These are phyloP conservation scores for Ensete glaucum DNA, from an alignment of 176 grass and related monocot species.

Conservation along the genomic window DNA sequence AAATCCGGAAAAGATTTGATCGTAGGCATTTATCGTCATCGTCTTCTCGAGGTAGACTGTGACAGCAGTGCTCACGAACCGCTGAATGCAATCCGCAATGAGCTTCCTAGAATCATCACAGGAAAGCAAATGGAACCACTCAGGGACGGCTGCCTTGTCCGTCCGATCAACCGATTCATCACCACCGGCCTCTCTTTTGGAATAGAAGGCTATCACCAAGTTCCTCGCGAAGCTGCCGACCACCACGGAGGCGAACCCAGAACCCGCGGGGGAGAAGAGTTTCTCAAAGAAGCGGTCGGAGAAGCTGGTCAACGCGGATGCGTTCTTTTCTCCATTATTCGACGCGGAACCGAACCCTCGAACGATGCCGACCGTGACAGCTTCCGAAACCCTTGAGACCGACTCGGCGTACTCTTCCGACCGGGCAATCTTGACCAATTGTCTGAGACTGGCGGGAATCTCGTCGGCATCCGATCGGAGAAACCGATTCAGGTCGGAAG, in stretches of 20 bases:
- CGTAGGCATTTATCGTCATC: slow-evolving; percentile 24
- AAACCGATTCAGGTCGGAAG: slow-evolving; percentile 56
- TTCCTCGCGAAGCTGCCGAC: slow-evolving; percentile 75
- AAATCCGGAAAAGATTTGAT: slow-evolving; percentile 32
- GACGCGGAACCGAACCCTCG: slow-evolving; percentile 23
- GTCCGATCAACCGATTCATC: not conserved
- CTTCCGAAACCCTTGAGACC: slow-evolving; percentile 26
- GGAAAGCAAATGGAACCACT: slow-evolving; percentile 53
- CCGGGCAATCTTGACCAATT: slow-evolving; percentile 60
- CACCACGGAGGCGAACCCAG: slow-evolving; percentile 65
- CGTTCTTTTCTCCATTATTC: slow-evolving; percentile 16
- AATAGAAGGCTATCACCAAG: slow-evolving; percentile 41
- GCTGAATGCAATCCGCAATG: slow-evolving; percentile 56
- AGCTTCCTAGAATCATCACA: slow-evolving; percentile 56
- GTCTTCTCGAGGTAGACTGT: slow-evolving; percentile 64
- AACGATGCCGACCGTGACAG: slow-evolving; percentile 21
- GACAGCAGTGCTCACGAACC: slow-evolving; percentile 77
- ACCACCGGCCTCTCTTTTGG: not conserved
- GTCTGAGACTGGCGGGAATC: slow-evolving; percentile 52
- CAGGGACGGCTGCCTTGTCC: slow-evolving; percentile 18
- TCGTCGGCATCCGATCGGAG: slow-evolving; percentile 67
- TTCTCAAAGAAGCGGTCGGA: slow-evolving; percentile 69
- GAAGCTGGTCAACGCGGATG: not conserved
- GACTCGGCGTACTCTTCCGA: slow-evolving; percentile 28
- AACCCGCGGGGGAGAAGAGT: slow-evolving; percentile 47